Base-by-base conservation (phyloP, 2,329 filamentous ascomycete genomes). In the Penicillium sp. region DNA sequence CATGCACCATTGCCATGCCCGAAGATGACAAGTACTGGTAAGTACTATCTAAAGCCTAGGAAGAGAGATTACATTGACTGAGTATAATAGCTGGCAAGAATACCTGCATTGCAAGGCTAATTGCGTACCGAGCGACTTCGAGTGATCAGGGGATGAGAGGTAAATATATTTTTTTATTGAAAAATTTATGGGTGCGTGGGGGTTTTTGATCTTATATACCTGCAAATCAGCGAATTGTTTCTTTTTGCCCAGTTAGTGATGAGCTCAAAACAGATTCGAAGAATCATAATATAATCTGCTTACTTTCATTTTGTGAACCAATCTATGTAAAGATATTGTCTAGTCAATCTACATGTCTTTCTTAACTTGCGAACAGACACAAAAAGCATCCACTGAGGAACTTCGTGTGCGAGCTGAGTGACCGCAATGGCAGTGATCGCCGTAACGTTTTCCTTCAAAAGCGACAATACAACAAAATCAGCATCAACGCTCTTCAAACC, bases 1-100 rank as follows among this genome's bases (percentile, higher is more conserved):
- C 60, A 12, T 68, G 65, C 45, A 57, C 53, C 2, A 47, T 65
- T 47, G 60, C 63, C n/a, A 47, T 63, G 6, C 63, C 64, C 1
- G 48, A 63, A 6, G 64, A 66, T 47, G 60, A 66, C 42, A 48
- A 53, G 26, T 65, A 58, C 39, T 67, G 65, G 64, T 67, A 43
- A 57, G 62, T 59, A 6, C 9, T 15, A 26, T n/a, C 18, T 18
- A 21, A n/a, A 13, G 6, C 15, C 12, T 7, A 6, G 24, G 3
- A 8, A 24, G 13, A 29, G 28, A 29, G 10, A 26, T 9, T 3
- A n/a, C 9, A 10, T 23, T 42, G 41, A 42, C 18, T 16, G 13
- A n/a, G 10, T 28, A 21, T 47, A 39, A 16, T 36, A 62, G 60
- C 34, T 63, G 57, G 57, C 41, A 58, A 6, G 45, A 47, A 16